Conservation (phyloP, 352 stramenopile species). For the Globisporangium megalacanthum region DNA sequence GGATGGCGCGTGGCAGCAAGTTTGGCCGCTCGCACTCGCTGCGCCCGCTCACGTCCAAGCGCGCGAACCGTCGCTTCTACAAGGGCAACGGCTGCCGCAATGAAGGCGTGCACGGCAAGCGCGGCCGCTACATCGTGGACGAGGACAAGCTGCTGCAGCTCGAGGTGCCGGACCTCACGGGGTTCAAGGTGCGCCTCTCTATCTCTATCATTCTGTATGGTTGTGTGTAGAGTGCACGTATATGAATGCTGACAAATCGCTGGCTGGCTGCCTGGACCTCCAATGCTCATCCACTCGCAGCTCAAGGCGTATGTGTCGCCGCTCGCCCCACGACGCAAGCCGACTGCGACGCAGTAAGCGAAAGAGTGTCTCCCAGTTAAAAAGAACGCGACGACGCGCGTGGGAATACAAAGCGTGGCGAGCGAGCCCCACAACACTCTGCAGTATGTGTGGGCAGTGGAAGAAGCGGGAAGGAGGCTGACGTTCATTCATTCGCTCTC, state of each 20-base stretch:
- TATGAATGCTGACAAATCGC: neutral
- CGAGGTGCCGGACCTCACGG: slow-evolving; percentile 91
- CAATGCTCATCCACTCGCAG: slow-evolving; percentile 17
- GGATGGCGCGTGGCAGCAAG: slow-evolving; percentile 77
- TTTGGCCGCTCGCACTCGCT: slow-evolving; percentile 81
- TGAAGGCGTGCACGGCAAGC: slow-evolving; percentile 89
- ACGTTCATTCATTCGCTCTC: too few relatives aligned
- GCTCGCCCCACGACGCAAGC: slow-evolving; percentile 50
- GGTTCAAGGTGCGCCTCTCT: slow-evolving; percentile 71
- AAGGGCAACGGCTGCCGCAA: slow-evolving; percentile 94
- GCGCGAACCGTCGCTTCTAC: slow-evolving; percentile 93
- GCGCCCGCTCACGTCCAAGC: slow-evolving; percentile 90
- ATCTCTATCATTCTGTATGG: too few relatives aligned
- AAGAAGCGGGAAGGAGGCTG: too few relatives aligned
- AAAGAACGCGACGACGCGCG: too few relatives aligned
- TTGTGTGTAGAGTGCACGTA: neutral
- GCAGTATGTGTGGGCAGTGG: too few relatives aligned
- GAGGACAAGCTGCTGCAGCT: slow-evolving; percentile 89
- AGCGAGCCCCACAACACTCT: too few relatives aligned
- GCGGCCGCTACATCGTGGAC: slow-evolving; percentile 91
- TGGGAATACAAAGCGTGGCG: too few relatives aligned
- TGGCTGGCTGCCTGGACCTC: neutral
- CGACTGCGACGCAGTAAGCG: slow-evolving; percentile 9
- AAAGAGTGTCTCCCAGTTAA: neutral
- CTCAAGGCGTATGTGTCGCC: slow-evolving; percentile 85